Percentiles rank a stretch among this genome's conserved stretches.
phyloP scores from a whole-genome alignment of 2,329 filamentous ascomycete species.

The Samsoniella hepiali region DNA sequence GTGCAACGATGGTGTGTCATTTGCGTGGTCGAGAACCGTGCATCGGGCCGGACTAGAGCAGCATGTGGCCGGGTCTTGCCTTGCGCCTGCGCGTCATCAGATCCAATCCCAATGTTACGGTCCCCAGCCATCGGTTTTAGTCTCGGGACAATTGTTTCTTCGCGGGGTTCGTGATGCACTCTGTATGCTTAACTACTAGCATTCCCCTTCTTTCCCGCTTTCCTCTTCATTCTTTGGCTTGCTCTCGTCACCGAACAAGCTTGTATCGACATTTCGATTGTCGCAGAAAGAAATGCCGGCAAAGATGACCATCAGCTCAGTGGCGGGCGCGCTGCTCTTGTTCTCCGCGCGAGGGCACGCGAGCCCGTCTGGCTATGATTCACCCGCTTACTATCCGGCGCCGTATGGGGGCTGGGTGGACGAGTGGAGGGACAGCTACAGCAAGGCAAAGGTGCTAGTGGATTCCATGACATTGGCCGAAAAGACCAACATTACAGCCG shows the following conservation, averaged over 20 bases:
- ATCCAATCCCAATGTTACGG: constrained; percentile 5
- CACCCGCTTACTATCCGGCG: constrained; percentile 64
- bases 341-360: not conserved
- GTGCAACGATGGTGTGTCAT: not conserved
- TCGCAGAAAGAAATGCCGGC: not conserved
- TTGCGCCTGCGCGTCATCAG: constrained; percentile 7
- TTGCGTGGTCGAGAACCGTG: not conserved
- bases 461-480: constrained; percentile 75
- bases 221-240: not conserved
- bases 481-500: constrained; percentile 74
- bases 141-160: not conserved
- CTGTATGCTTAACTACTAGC: not conserved
- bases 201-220: not conserved
- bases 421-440: constrained; percentile 67
- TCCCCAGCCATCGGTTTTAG: not conserved
- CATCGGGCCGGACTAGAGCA: not conserved
- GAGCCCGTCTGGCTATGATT: constrained; percentile 32
- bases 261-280: not conserved
- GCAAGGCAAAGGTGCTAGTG: constrained; percentile 65
- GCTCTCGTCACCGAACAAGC: not conserved
- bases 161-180: not conserved
- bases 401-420: constrained; percentile 68
- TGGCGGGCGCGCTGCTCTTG: not conserved
- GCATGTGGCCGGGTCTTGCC: constrained; percentile 7
- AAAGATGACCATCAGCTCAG: not conserved